These are phyloP conservation scores for Calendula officinalis DNA, from an alignment of 129 eudicot species.

Conservation along the genomic window DNA sequence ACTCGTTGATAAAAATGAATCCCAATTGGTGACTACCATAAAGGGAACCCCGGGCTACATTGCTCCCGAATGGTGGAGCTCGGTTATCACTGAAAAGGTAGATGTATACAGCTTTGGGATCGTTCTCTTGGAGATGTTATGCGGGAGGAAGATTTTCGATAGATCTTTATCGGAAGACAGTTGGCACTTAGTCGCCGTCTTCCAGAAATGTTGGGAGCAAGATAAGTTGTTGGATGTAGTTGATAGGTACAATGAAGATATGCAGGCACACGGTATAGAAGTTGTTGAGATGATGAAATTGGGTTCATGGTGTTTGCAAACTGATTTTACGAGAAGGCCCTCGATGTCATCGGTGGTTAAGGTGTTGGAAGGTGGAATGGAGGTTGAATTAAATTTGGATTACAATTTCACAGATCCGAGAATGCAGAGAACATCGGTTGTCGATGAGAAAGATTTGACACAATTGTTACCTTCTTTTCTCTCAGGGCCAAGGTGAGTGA, in stretches of 20 bases:
- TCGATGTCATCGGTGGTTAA: conserved; percentile 48
- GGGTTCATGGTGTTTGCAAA: conserved; percentile 47
- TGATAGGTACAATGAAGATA: conserved; percentile 10
- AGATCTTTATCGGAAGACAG: conserved; percentile 17
- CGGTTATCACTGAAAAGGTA: conserved; percentile 22
- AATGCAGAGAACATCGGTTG: not conserved
- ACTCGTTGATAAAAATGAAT: conserved; percentile 20
- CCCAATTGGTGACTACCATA: conserved; percentile 24
- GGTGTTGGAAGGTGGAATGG: conserved; percentile 39
- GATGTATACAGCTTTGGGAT: conserved; percentile 31
- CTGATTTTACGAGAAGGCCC: conserved; percentile 36
- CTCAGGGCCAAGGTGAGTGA: conserved; percentile 26
- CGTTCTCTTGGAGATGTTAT: conserved; percentile 30
- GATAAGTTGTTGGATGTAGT: conserved; percentile 30
- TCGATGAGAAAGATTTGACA: conserved; percentile 1
- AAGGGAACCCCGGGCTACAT: conserved; percentile 33
- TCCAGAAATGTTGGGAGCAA: conserved; percentile 23
- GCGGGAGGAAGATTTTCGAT: conserved; percentile 30
- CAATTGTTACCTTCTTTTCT: conserved; percentile 4
- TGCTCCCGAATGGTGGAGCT: conserved; percentile 29
- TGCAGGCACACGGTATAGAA: conserved; percentile 31
- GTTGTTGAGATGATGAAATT: conserved; percentile 38
- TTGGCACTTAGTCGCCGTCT: conserved; percentile 21
- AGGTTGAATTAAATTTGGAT: conserved; percentile 11
- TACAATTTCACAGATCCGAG: conserved; percentile 29